Conservation (phyloP, 805 yeast species). For the Cyberlindnera lachancei region DNA sequence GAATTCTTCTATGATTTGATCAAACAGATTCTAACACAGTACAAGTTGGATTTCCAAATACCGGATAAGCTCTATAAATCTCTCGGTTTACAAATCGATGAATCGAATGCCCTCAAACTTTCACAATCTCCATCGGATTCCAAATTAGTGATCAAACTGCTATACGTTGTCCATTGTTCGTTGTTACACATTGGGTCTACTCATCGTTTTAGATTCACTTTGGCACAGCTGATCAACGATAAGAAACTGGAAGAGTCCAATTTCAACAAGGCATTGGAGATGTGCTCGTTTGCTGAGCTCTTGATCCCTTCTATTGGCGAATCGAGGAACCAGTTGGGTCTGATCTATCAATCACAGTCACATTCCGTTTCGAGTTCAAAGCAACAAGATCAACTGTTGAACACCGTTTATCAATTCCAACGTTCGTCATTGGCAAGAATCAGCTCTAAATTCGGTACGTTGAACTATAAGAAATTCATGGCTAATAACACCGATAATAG, state of each 20-base stretch:
- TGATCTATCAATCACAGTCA: slow-evolving; percentile 43
- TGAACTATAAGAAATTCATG: slow-evolving; percentile 29
- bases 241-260: slow-evolving; percentile 33
- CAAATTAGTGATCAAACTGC: slow-evolving; percentile 17
- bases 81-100: slow-evolving; percentile 6
- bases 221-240: slow-evolving; percentile 25
- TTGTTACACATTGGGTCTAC: slow-evolving; percentile 50
- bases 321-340: slow-evolving; percentile 54
- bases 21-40: slow-evolving; percentile 31
- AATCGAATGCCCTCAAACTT: slow-evolving; percentile 7
- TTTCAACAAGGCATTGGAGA: slow-evolving; percentile 36
- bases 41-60: slow-evolving; percentile 25
- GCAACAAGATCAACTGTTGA: slow-evolving; percentile 7
- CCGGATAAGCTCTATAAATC: slow-evolving; percentile 14
- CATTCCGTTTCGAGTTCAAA: too few species aligned
- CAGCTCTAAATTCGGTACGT: slow-evolving; percentile 29
- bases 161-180: slow-evolving; percentile 41
- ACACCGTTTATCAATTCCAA: slow-evolving; percentile 36
- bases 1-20: slow-evolving; percentile 41
- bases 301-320: slow-evolving; percentile 65
- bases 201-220: slow-evolving; percentile 45
- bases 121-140: slow-evolving; percentile 8
- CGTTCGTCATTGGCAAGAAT: slow-evolving; percentile 38
- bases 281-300: slow-evolving; percentile 45
- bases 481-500: slow-evolving; percentile 23